Conservation (phyloP, 805 yeast species). For the Nematodospora valgi region DNA sequence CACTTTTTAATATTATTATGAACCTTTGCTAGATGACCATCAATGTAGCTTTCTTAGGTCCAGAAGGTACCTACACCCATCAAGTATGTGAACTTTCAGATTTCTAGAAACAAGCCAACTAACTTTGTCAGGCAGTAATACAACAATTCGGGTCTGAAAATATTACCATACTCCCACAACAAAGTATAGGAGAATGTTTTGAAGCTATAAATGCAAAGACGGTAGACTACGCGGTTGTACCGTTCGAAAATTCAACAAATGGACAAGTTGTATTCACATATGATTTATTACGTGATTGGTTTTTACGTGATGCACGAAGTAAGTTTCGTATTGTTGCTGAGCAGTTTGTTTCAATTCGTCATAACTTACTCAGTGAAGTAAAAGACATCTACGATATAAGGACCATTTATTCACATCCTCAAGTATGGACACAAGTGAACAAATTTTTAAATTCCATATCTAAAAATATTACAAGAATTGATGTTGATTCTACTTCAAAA, state of each 20-base stretch:
- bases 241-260: slow-evolving; percentile 91
- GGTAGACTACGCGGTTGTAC: slow-evolving; percentile 75
- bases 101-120: neutral
- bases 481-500: slow-evolving; percentile 75
- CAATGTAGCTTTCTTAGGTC: slow-evolving; percentile 79
- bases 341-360: slow-evolving; percentile 79
- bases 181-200: slow-evolving; percentile 61
- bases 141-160: slow-evolving; percentile 48
- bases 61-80: slow-evolving; percentile 89
- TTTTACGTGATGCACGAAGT: slow-evolving; percentile 20
- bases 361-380: slow-evolving; percentile 59
- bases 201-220: slow-evolving; percentile 38
- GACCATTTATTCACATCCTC: slow-evolving; percentile 87
- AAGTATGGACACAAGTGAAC: slow-evolving; percentile 93
- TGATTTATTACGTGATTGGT: slow-evolving; percentile 74
- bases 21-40: too few species aligned
- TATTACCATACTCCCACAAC: slow-evolving; percentile 33
- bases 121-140: slow-evolving; percentile 43
- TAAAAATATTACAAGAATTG: slow-evolving; percentile 41
- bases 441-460: slow-evolving; percentile 46
- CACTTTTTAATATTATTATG: too few species aligned
- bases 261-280: slow-evolving; percentile 89
- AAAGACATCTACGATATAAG: slow-evolving; percentile 42
- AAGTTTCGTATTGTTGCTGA: slow-evolving; percentile 63
- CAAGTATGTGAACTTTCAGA: slow-evolving; percentile 46